phyloP scores from a whole-genome alignment of 352 stramenopile species.

The Globisporangium spinosum region DNA sequence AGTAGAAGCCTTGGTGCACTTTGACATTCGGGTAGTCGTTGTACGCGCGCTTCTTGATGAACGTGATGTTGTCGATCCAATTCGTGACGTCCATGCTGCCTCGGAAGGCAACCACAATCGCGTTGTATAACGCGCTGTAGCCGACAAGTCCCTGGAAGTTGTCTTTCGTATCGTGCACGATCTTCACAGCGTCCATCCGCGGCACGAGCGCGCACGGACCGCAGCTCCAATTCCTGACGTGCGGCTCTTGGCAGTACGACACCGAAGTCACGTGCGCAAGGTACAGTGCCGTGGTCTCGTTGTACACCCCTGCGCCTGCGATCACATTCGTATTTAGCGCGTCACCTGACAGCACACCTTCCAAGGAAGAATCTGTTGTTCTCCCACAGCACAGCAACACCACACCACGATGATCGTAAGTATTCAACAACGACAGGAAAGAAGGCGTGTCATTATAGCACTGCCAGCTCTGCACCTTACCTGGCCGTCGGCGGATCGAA shows the following conservation, averaged over 20 bases:
- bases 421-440: neutral
- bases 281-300: conserved; percentile 64
- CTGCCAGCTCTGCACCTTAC: neutral
- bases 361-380: neutral
- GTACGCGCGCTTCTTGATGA: conserved; percentile 73
- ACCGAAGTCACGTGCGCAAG: conserved; percentile 74
- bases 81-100: conserved; percentile 82
- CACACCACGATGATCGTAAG: neutral
- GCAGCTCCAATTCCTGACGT: conserved; percentile 77
- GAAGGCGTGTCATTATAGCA: neutral
- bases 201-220: conserved; percentile 59
- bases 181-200: conserved; percentile 37
- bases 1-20: conserved; percentile 82
- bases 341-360: neutral
- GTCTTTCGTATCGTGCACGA: conserved; percentile 68
- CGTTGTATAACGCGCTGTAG: conserved; percentile 49
- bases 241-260: conserved; percentile 61
- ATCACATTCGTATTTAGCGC: neutral
- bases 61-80: conserved; percentile 85
- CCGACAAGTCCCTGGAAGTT: conserved; percentile 80
- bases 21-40: conserved; percentile 46
- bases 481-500: neutral
- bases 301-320: conserved; percentile 29
- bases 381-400: neutral
- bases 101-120: conserved; percentile 72